A percentile compares a stretch with the other conserved stretches of the same genome.
phyloP scores from a whole-genome alignment of 306 rosid genomes.

The Mimosa pudica region DNA sequence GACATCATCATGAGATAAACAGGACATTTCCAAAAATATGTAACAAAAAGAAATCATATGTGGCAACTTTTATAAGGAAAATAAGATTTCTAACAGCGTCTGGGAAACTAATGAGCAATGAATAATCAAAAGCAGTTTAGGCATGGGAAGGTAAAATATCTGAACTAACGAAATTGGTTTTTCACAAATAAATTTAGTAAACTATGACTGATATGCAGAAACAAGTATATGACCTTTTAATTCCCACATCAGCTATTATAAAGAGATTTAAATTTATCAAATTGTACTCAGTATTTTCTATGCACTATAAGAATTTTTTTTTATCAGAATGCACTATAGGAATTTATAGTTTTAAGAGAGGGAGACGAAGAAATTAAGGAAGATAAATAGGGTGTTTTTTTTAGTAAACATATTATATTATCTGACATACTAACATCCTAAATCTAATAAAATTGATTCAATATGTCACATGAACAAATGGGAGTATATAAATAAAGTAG shows the following conservation, averaged over 20 bases:
- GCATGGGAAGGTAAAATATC: background rate
- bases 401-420: no score
- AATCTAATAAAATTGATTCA: no score
- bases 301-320: background rate
- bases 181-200: background rate
- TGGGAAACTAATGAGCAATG: background rate
- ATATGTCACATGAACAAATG: no score
- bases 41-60: background rate
- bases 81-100: background rate
- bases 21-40: slow-evolving; percentile 13
- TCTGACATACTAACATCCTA: no score
- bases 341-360: no score
- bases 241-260: background rate
- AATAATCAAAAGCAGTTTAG: background rate
- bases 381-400: no score
- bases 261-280: background rate
- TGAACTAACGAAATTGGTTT: background rate
- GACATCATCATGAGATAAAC: slow-evolving; percentile 34
- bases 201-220: background rate
- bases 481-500: background rate
- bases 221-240: background rate
- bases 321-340: background rate
- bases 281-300: background rate
- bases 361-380: no score
- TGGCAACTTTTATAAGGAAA: background rate